phyloP scores from a whole-genome alignment of 441 rosid genomes.

The Brassica balearica region DNA sequence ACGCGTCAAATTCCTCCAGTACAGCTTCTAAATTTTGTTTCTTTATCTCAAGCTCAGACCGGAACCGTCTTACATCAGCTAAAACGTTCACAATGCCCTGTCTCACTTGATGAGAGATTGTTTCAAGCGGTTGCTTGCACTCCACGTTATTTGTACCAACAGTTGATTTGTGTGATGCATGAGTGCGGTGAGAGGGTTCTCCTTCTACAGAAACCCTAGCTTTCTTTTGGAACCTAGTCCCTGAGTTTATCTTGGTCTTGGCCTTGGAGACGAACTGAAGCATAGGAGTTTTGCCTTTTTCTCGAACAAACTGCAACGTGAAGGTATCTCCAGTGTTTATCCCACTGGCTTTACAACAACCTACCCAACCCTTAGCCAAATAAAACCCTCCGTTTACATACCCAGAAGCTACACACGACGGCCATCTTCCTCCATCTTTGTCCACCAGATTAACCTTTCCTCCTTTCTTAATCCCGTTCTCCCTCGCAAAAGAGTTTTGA shows the following conservation, averaged over 20 bases:
- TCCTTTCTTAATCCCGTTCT: not conserved
- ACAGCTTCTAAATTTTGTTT: constrained; percentile 22
- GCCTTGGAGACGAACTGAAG: constrained; percentile 7
- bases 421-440: constrained; percentile 11
- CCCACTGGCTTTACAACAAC: not conserved
- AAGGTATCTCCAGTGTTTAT: not conserved
- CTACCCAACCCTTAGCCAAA: not conserved
- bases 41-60: constrained; percentile 17
- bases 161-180: constrained; percentile 9
- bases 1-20: constrained; percentile 9
- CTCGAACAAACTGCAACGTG: constrained; percentile 13
- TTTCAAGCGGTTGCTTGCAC: constrained; percentile 23
- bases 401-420: not conserved
- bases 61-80: constrained; percentile 26
- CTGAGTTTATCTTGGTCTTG: constrained; percentile 13
- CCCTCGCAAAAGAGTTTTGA: not conserved
- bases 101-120: constrained; percentile 34
- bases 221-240: constrained; percentile 17
- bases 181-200: constrained; percentile 26
- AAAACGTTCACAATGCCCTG: constrained; percentile 8
- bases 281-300: not conserved
- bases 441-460: constrained; percentile 9
- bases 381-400: not conserved
- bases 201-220: constrained; percentile 7
- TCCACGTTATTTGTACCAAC: not conserved